phyloP scores from a whole-genome alignment of 805 yeast species.

The Jamesozyma piceae region DNA sequence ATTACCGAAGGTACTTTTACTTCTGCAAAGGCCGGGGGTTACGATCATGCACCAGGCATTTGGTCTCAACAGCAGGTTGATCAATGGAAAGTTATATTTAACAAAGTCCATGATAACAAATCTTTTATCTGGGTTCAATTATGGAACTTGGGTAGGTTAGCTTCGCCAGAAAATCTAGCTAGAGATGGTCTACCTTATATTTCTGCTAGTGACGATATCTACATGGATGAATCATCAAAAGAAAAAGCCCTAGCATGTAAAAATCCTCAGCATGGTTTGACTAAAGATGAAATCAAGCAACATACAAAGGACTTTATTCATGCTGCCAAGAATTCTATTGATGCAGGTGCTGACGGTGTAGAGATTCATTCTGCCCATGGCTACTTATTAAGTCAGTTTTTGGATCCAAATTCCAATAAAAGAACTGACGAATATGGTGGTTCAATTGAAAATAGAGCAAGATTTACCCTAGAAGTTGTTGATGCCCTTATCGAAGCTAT shows the following conservation, averaged over 20 bases:
- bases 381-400: conserved; percentile 46
- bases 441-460: conserved; percentile 39
- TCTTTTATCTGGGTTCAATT: conserved; percentile 41
- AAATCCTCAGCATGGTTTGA: conserved; percentile 27
- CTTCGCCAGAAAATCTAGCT: conserved; percentile 31
- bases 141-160: conserved; percentile 41
- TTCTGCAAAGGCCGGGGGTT: conserved; percentile 34
- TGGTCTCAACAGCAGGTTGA: conserved; percentile 37
- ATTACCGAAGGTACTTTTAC: conserved; percentile 50
- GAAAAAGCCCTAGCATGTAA: conserved; percentile 27
- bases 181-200: conserved; percentile 31
- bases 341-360: conserved; percentile 44
- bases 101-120: conserved; percentile 41
- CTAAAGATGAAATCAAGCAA: conserved; percentile 32
- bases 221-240: conserved; percentile 28
- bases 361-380: conserved; percentile 65
- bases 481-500: conserved; percentile 42
- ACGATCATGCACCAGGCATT: conserved; percentile 40
- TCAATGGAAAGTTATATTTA: conserved; percentile 42
- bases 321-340: conserved; percentile 35
- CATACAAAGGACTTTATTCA: conserved; percentile 34
- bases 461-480: conserved; percentile 39
- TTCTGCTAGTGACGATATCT: conserved; percentile 33
- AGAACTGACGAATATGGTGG: conserved; percentile 49
- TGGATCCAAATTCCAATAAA: conserved; percentile 38